Conservation (phyloP, 2,329 filamentous ascomycete species). For the Knoxdaviesia proteae region DNA sequence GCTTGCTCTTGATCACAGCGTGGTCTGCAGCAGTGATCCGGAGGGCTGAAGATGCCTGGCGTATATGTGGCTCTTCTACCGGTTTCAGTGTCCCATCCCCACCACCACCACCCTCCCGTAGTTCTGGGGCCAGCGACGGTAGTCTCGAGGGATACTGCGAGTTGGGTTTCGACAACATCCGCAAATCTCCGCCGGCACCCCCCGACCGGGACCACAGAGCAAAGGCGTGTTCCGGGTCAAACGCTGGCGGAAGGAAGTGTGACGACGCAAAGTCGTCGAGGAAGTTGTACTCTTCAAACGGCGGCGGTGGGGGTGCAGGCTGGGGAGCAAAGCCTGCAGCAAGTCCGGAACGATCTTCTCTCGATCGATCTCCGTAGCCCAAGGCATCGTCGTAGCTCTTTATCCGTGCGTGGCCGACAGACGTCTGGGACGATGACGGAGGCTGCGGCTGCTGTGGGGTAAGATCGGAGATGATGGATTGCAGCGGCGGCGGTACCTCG, state of each 20-base stretch:
- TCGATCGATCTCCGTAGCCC: too few relatives aligned
- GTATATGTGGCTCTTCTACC: too few relatives aligned
- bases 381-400: constrained; percentile 29
- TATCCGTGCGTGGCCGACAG: constrained; percentile 11
- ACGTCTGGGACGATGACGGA: constrained; percentile 12
- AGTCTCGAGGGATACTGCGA: constrained; percentile 34
- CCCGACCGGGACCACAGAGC: constrained; percentile 26
- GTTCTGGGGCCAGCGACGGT: constrained; percentile 30
- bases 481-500: constrained; percentile 26
- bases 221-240: constrained; percentile 31
- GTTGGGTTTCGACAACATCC: constrained; percentile 20
- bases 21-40: constrained; percentile 31
- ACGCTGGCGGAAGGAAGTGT: constrained; percentile 32
- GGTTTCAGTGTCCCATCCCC: too few relatives aligned
- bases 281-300: constrained; percentile 38
- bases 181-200: constrained; percentile 16
- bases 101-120: constrained; percentile 15
- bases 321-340: constrained; percentile 13
- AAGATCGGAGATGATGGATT: constrained; percentile 25
- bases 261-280: constrained; percentile 35
- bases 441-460: constrained; percentile 15
- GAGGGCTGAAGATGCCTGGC: too few relatives aligned
- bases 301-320: constrained; percentile 11
- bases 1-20: constrained; percentile 31
- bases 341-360: neutral